These are phyloP conservation scores for Choiromyces venosus DNA, from an alignment of 495 filamentous ascomycete species.

Conservation along the genomic window DNA sequence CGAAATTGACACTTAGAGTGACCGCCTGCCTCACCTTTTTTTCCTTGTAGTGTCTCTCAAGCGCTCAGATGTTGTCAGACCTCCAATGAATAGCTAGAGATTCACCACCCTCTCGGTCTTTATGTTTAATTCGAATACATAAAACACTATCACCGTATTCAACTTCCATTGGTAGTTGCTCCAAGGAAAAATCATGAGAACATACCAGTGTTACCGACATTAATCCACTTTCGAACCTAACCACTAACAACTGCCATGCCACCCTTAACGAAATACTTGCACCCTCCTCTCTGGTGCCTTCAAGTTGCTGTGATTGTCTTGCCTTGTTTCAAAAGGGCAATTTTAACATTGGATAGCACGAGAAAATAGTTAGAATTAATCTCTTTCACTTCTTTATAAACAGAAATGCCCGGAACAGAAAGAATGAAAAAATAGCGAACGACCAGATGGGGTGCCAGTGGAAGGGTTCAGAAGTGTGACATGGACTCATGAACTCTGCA, in stretches of 20 bases:
- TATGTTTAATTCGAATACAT: constrained; percentile 83
- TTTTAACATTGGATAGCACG: neutral
- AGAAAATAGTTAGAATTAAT: neutral
- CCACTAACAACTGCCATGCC: constrained; percentile 70
- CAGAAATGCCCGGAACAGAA: neutral
- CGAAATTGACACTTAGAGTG: no score
- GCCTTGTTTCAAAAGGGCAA: neutral
- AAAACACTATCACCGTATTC: constrained; percentile 58
- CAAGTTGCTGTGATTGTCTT: neutral
- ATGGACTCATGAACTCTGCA: neutral
- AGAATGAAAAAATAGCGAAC: neutral
- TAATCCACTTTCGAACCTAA: constrained; percentile 89
- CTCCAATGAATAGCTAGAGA: constrained; percentile 81
- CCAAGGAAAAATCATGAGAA: neutral
- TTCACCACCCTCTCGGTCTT: constrained; percentile 67
- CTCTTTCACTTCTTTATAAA: neutral
- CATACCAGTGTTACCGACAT: constrained; percentile 67
- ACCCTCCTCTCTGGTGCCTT: neutral
- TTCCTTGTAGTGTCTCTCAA: neutral
- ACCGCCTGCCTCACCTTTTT: neutral
- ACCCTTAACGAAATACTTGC: constrained; percentile 53
- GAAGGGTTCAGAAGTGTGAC: neutral
- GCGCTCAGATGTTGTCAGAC: constrained; percentile 56
- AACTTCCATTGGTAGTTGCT: neutral
- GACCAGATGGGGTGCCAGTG: neutral